Base-by-base conservation (phyloP, 495 filamentous ascomycete species). In the Lasiosphaeria ovina region DNA sequence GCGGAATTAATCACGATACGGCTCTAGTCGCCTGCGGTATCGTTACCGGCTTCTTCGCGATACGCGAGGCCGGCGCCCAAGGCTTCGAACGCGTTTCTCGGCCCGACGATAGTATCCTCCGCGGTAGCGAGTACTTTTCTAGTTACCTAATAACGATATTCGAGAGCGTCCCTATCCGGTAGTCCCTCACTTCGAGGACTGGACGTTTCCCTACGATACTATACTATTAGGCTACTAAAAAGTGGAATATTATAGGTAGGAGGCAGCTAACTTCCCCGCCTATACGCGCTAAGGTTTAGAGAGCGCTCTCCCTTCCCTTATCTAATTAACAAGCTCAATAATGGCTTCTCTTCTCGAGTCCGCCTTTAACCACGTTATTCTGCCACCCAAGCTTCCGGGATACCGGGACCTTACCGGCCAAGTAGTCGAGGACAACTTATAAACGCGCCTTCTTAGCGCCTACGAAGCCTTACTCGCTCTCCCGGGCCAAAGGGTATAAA, bases 261-360 rank as follows among this genome's bases (percentile, higher is more conserved):
- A 31, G 48, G 48, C 48, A 51, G 48, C 48, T 31, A 51, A 51
- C 48, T 51, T 51, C 48, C 48, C 48, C 48, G 48, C n/a, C 48
- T 17, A 24, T 9, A 17, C 48, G 48, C 48, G 17, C 48, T 9
- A 31, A 51, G 38, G 38, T 51, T 51, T 51, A 17, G 48, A 51
- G 31, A 31, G 48, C 48, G 14, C 48, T 51, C 48, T 51, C 48
- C 48, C n/a, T 51, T 51, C 48, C 48, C 48, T 51, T 31, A 51
- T 40, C 38, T 31, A 51, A 31, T 31, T 17, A 51, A 51, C 48
- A 51, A 51, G 48, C 48, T 51, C 48, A 31, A 51, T 51, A 51
- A 52, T 52, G 50, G 50, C 50, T 10, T 33, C 24, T 32, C 50
- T 33, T 52, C 50, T 52, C 31, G 31, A 52, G 24, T 52, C 50